Evolutionary conservation across 202 grass and related monocot species (phyloP).

Genomic region (Zizania palustris): DNA sequence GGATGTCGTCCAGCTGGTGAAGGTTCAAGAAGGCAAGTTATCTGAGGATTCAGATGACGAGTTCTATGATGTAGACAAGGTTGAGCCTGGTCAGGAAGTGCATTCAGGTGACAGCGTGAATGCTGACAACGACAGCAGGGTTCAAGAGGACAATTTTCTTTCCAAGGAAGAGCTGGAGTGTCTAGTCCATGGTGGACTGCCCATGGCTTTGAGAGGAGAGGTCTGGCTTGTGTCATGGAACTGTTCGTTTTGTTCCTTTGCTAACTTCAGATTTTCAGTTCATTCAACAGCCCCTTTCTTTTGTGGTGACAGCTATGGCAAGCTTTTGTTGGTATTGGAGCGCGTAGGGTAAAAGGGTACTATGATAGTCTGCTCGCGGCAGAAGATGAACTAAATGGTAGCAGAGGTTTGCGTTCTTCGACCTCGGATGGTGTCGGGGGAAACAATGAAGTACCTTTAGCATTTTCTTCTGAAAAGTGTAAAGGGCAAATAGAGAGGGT

Average conservation of each 20-base stretch:
- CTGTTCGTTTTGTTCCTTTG: slow-evolving; percentile 28
- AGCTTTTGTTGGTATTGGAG: slow-evolving; percentile 76
- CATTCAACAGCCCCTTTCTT: slow-evolving; percentile 31
- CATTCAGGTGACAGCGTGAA: slow-evolving; percentile 55
- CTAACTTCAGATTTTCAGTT: slow-evolving; percentile 24
- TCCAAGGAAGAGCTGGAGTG: slow-evolving; percentile 90
- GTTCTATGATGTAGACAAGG: slow-evolving; percentile 89
- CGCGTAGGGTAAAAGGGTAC: slow-evolving; percentile 63
- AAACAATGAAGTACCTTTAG: slow-evolving; percentile 10
- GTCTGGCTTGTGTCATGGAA: slow-evolving; percentile 35
- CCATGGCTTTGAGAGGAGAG: slow-evolving; percentile 99
- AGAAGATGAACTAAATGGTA: slow-evolving; percentile 47
- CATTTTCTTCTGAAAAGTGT: slow-evolving; percentile 54
- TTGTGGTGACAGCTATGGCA: slow-evolving; percentile 75
- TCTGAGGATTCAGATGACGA: slow-evolving; percentile 89
- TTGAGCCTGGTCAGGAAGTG: slow-evolving; percentile 75
- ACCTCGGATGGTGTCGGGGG: slow-evolving; percentile 36
- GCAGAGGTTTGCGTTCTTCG: slow-evolving; percentile 38
- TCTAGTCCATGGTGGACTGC: slow-evolving; percentile 86
- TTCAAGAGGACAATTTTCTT: slow-evolving; percentile 55
- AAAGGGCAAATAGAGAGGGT: slow-evolving; percentile 92
- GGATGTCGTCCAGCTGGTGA: slow-evolving; percentile 36
- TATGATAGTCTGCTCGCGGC: slow-evolving; percentile 56
- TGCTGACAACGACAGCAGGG: slow-evolving; percentile 39
- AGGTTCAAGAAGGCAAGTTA: slow-evolving; percentile 62